These are phyloP conservation scores for Leptomonas seymouri DNA, from an alignment of 208 protist species.

Conservation along the genomic window DNA sequence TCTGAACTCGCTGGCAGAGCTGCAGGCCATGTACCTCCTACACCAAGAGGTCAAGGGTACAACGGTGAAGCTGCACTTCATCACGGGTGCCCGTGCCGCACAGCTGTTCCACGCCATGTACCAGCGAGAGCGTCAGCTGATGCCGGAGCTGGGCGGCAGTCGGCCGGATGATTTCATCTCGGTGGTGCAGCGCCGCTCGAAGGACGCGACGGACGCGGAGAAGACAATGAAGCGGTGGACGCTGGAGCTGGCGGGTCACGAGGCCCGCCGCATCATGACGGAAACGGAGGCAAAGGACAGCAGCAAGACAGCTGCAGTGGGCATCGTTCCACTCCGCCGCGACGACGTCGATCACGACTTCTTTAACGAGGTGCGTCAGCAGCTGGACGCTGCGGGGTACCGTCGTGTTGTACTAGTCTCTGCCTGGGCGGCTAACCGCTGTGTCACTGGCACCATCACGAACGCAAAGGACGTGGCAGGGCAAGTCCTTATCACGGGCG, in stretches of 20 bases:
- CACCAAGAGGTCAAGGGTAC: conserved; percentile 82
- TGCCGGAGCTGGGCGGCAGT: conserved; percentile 62
- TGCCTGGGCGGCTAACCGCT: conserved; percentile 50
- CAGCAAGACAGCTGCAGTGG: background rate
- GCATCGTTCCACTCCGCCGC: conserved; percentile 44
- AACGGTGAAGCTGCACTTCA: conserved; percentile 80
- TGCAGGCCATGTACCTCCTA: conserved; percentile 79
- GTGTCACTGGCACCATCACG: conserved; percentile 18
- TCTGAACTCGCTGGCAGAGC: conserved; percentile 60
- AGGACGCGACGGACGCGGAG: conserved; percentile 56
- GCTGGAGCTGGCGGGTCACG: conserved; percentile 53
- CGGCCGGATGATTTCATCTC: conserved; percentile 65
- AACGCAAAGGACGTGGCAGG: conserved; percentile 40
- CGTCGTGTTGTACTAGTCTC: conserved; percentile 52
- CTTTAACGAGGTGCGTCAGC: conserved; percentile 49
- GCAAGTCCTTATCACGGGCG: conserved; percentile 72
- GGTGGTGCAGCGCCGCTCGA: conserved; percentile 43
- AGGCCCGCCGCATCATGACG: conserved; percentile 44
- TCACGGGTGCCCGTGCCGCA: conserved; percentile 68
- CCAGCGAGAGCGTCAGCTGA: conserved; percentile 60
- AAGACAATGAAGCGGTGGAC: conserved; percentile 60
- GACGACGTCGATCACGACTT: conserved; percentile 75
- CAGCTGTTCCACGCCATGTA: conserved; percentile 63
- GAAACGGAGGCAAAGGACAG: background rate
- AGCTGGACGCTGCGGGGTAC: conserved; percentile 35